These are phyloP conservation scores for Smittium culicis DNA, from an alignment of 371 early-diverging fungal genomes.

Conservation along the genomic window DNA sequence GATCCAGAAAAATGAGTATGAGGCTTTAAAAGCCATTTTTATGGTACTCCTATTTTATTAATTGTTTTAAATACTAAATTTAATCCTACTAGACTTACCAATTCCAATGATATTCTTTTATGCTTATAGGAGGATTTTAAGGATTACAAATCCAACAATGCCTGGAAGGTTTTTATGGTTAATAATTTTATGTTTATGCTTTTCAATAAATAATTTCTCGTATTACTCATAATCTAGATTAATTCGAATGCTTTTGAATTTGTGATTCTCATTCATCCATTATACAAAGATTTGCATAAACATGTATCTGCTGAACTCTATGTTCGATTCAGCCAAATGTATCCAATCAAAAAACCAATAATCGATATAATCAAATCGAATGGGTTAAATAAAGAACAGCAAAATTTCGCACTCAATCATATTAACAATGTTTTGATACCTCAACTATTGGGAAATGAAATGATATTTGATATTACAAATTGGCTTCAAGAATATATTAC, in stretches of 20 bases:
- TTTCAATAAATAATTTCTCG: no score
- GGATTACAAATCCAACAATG: background rate
- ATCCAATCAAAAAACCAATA: conserved; percentile 53
- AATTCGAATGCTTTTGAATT: conserved; percentile 62
- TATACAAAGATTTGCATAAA: conserved; percentile 32
- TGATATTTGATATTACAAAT: conserved; percentile 57
- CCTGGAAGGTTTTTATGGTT: no score
- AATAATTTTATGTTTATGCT: no score
- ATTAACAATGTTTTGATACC: conserved; percentile 33
- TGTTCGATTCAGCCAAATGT: conserved; percentile 43
- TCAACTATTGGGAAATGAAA: conserved; percentile 46
- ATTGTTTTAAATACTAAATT: no score
- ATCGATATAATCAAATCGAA: conserved; percentile 38
- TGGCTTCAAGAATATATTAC: conserved; percentile 48
- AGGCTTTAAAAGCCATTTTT: no score
- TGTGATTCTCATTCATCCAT: conserved; percentile 41
- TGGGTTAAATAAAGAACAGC: conserved; percentile 39
- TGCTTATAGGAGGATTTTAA: background rate
- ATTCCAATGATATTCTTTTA: conserved; percentile 37
- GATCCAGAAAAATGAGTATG: no score
- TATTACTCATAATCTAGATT: no score
- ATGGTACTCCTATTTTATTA: no score
- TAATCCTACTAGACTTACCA: no score
- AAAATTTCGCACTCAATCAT: conserved; percentile 33
- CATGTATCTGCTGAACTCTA: conserved; percentile 18